A percentile compares a stretch with the other conserved stretches of the same genome.
Conservation (phyloP, 768 basidiomycete species). For the Lentinula lateritia region DNA sequence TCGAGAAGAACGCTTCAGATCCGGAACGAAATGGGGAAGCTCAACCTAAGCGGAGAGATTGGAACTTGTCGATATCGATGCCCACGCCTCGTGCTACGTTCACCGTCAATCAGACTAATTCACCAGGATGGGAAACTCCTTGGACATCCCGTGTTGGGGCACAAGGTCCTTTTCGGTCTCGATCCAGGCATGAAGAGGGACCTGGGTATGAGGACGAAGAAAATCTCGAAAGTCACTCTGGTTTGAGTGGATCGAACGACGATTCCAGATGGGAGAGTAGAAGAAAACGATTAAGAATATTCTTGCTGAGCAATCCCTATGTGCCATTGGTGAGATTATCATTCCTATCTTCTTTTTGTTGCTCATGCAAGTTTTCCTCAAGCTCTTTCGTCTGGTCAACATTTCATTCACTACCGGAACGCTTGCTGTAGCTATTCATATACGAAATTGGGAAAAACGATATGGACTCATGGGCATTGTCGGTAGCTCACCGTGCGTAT, state of each 20-base stretch:
- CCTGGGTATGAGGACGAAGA: conserved; percentile 18
- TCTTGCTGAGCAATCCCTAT: conserved; percentile 70
- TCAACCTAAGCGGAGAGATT: conserved; percentile 15
- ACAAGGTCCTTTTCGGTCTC: conserved; percentile 29
- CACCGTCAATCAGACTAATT: conserved; percentile 49
- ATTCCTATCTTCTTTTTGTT: conserved; percentile 9
- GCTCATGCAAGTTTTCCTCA: not conserved
- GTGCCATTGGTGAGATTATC: conserved; percentile 64
- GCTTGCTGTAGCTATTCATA: conserved; percentile 72
- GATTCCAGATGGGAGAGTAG: conserved; percentile 25
- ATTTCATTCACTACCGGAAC: conserved; percentile 77
- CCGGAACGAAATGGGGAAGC: conserved; percentile 1
- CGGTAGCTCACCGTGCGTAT: conserved; percentile 74
- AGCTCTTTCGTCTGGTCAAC: conserved; percentile 85
- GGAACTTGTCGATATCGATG: conserved; percentile 27
- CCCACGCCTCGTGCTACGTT: conserved; percentile 34
- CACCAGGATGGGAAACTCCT: conserved; percentile 65
- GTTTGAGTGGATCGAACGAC: conserved; percentile 15
- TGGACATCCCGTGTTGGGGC: conserved; percentile 48
- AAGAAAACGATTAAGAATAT: conserved; percentile 51
- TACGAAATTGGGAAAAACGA: conserved; percentile 52
- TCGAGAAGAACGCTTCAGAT: conserved; percentile 20
- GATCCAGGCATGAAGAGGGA: conserved; percentile 23
- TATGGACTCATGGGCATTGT: conserved; percentile 59
- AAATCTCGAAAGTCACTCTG: conserved; percentile 14